phyloP scores from a whole-genome alignment of 2,329 filamentous ascomycete genomes.

The Cercospora sojina region DNA sequence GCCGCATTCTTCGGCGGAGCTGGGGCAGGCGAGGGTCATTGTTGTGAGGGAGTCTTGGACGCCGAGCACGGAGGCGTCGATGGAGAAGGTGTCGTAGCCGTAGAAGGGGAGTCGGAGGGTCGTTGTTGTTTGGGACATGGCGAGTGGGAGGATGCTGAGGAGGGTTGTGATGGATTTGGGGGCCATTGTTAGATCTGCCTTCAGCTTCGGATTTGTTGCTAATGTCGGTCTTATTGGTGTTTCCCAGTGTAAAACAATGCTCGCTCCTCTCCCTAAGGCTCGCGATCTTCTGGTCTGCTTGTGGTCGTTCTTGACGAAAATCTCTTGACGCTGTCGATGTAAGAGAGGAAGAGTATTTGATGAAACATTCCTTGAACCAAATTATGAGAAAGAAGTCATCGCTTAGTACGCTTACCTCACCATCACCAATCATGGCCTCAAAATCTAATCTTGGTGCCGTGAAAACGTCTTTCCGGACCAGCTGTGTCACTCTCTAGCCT shows the following conservation, averaged over 20 bases:
- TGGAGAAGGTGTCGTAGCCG: constrained; percentile 25
- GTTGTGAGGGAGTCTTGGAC: constrained; percentile 21
- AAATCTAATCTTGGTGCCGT: not conserved
- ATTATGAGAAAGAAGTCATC: not conserved
- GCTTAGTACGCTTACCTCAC: constrained; percentile 1
- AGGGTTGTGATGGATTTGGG: not conserved
- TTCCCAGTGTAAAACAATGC: not conserved
- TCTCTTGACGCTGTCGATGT: not conserved
- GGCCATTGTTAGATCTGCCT: too few relatives aligned
- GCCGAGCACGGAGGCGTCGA: constrained; percentile 25
- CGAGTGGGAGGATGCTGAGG: not conserved
- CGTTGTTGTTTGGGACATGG: constrained; percentile 6
- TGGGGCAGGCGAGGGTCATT: constrained; percentile 22
- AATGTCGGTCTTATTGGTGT: not conserved
- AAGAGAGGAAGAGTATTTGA: not conserved
- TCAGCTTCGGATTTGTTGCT: not conserved
- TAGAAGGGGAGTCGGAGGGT: constrained; percentile 26
- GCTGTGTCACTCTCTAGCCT: constrained; percentile 2
- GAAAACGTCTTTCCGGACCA: not conserved
- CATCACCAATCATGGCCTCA: not conserved
- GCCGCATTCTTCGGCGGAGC: constrained; percentile 26
- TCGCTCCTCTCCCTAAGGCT: not conserved
- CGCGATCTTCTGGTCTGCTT: too few relatives aligned
- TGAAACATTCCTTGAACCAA: not conserved
- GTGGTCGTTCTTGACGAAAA: not conserved